These are phyloP conservation scores for Chalaropsis thielavioides DNA, from an alignment of 2,329 filamentous ascomycete genomes.

Conservation along the genomic window DNA sequence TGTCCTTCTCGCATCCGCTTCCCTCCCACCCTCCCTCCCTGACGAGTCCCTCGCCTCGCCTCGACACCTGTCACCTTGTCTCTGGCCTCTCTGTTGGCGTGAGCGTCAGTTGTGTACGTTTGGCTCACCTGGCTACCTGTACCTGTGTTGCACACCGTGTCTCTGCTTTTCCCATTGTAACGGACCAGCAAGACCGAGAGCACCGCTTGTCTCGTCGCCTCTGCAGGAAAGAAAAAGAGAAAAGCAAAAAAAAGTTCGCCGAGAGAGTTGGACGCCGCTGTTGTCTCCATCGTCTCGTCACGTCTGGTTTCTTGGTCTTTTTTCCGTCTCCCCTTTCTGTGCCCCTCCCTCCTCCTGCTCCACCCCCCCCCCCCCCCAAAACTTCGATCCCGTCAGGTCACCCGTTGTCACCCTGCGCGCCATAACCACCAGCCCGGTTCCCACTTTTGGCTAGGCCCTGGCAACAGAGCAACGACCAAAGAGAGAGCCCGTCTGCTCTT, in stretches of 20 bases:
- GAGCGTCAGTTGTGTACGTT: neutral
- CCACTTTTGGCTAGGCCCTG: slow-evolving; percentile 1
- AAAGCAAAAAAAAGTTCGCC: neutral
- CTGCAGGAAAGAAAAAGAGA: neutral
- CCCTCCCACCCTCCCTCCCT: neutral
- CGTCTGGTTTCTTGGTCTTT: neutral
- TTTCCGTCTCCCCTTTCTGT: neutral
- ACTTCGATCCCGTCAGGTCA: neutral
- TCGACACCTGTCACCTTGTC: neutral
- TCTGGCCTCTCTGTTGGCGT: neutral
- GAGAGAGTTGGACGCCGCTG: neutral
- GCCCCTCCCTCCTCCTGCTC: neutral
- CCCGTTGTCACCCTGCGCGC: slow-evolving; percentile 2
- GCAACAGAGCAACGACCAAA: slow-evolving; percentile 2
- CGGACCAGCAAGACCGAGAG: neutral
- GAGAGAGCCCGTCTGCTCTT: slow-evolving; percentile 2
- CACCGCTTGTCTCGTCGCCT: neutral
- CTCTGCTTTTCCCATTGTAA: neutral
- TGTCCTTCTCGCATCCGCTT: slow-evolving; percentile 1
- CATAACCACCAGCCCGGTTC: slow-evolving; percentile 3
- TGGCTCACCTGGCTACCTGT: neutral
- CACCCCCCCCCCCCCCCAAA: neutral
- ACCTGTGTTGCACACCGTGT: slow-evolving; percentile 1
- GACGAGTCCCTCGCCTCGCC: neutral
- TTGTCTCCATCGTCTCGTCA: too few species aligned